These are phyloP conservation scores for Boletus subcaerulescens DNA, from an alignment of 768 basidiomycete species.

Conservation along the genomic window DNA sequence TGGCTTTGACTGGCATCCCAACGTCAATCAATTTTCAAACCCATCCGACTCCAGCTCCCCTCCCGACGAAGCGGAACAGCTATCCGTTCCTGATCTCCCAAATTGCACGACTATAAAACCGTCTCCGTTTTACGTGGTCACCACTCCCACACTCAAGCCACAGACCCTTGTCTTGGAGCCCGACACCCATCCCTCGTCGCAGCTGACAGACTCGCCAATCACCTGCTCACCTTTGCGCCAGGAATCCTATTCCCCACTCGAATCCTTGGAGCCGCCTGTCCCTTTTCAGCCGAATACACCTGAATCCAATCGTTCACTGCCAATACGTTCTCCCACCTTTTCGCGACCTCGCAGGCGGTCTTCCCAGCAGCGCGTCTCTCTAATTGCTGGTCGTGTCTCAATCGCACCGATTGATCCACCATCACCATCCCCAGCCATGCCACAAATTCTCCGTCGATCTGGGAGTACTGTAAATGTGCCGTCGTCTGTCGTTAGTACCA, in stretches of 20 bases:
- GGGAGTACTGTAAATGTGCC: constrained; percentile 62
- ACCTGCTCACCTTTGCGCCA: constrained; percentile 32
- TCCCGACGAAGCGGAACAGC: constrained; percentile 6
- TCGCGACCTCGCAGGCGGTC: constrained; percentile 72
- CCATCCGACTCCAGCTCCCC: constrained; percentile 3
- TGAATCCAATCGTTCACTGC: constrained; percentile 27
- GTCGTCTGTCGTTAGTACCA: constrained; percentile 56
- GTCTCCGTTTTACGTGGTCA: constrained; percentile 11
- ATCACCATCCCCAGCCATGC: constrained; percentile 56
- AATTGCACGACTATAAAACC: constrained; percentile 5
- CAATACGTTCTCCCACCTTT: constrained; percentile 50
- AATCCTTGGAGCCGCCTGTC: constrained; percentile 16
- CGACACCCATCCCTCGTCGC: constrained; percentile 27
- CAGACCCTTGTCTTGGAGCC: constrained; percentile 21
- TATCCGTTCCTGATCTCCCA: constrained; percentile 15
- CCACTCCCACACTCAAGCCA: constrained; percentile 27
- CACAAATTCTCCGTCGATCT: constrained; percentile 62
- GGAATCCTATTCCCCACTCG: constrained; percentile 33
- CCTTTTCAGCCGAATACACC: constrained; percentile 19
- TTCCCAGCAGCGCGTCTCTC: constrained; percentile 80
- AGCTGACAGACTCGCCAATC: constrained; percentile 31
- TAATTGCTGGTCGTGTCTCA: constrained; percentile 77
- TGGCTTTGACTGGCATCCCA: constrained; percentile 71
- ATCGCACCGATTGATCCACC: constrained; percentile 77
- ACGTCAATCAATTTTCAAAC: constrained; percentile 30